These are phyloP conservation scores for Neoboletus subvelutipes DNA, from an alignment of 768 basidiomycete species.

Conservation along the genomic window DNA sequence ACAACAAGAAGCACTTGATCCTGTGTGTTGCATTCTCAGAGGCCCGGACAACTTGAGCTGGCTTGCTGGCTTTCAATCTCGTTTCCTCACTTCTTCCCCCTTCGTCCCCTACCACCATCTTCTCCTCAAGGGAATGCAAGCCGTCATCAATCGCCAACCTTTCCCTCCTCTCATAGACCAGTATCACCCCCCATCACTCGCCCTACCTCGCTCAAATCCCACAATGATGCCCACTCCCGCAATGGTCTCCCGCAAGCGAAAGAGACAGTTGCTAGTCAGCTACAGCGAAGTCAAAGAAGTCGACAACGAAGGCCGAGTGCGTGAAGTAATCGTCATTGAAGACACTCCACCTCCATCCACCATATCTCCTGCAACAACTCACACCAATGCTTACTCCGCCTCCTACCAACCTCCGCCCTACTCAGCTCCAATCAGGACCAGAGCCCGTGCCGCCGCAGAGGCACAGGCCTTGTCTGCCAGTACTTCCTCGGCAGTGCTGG, in stretches of 20 bases:
- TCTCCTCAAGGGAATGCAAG: constrained; percentile 67
- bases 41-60: constrained; percentile 30
- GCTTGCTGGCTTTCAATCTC: constrained; percentile 39
- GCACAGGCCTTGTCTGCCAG: constrained; percentile 73
- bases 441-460: constrained; percentile 84
- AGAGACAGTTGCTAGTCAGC: constrained; percentile 80
- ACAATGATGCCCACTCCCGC: constrained; percentile 73
- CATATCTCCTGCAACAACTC: constrained; percentile 70
- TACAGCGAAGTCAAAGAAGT: constrained; percentile 89
- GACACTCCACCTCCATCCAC: constrained; percentile 83
- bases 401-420: constrained; percentile 78
- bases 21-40: constrained; percentile 36
- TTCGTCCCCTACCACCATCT: constrained; percentile 42
- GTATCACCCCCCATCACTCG: constrained; percentile 61
- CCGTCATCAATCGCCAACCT: constrained; percentile 63
- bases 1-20: constrained; percentile 33
- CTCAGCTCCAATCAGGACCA: constrained; percentile 76
- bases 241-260: constrained; percentile 74
- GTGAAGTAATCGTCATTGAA: constrained; percentile 91
- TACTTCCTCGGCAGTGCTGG: constrained; percentile 59
- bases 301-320: constrained; percentile 69
- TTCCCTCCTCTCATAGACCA: constrained; percentile 61
- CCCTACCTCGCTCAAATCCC: constrained; percentile 44
- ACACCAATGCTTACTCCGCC: constrained; percentile 69
- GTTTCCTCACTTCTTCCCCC: constrained; percentile 11